These are phyloP conservation scores for Backusella luteola DNA, from an alignment of 192 early-diverging fungal genomes.

Conservation along the genomic window DNA sequence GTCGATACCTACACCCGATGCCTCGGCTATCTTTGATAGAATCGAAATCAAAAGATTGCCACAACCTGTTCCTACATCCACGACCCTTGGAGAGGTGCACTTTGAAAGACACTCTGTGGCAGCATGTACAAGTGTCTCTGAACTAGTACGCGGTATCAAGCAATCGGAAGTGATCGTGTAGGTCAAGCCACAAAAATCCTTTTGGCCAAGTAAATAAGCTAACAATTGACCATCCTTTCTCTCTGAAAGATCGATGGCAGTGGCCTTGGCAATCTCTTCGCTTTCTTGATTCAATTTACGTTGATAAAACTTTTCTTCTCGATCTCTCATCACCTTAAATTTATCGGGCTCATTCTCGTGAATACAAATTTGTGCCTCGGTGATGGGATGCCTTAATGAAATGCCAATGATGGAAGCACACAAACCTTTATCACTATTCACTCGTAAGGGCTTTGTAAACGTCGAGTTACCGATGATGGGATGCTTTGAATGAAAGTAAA, in stretches of 20 bases:
- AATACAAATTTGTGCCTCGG: conserved; percentile 16
- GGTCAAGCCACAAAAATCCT: conserved; percentile 54
- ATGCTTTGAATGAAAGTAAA: conserved; percentile 38
- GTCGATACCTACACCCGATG: conserved; percentile 64
- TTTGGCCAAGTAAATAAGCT: conserved; percentile 51
- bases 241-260: conserved; percentile 17
- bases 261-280: conserved; percentile 43
- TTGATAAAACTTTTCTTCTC: conserved; percentile 55
- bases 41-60: conserved; percentile 68
- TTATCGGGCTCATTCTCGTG: conserved; percentile 49
- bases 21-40: conserved; percentile 33
- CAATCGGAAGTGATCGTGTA: conserved; percentile 63
- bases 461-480: conserved; percentile 59
- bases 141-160: conserved; percentile 70
- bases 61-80: conserved; percentile 77
- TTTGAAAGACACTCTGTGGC: conserved; percentile 29
- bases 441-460: conserved; percentile 49
- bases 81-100: conserved; percentile 24
- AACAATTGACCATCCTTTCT: conserved; percentile 35
- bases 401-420: conserved; percentile 44
- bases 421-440: conserved; percentile 60
- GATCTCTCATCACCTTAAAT: conserved; percentile 50
- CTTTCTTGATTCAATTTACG: conserved; percentile 36
- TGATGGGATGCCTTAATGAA: conserved; percentile 41
- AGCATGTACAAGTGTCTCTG: conserved; percentile 63